phyloP scores from a whole-genome alignment of 108 stramenopile genomes.

The Aurantiochytrium sp. region DNA sequence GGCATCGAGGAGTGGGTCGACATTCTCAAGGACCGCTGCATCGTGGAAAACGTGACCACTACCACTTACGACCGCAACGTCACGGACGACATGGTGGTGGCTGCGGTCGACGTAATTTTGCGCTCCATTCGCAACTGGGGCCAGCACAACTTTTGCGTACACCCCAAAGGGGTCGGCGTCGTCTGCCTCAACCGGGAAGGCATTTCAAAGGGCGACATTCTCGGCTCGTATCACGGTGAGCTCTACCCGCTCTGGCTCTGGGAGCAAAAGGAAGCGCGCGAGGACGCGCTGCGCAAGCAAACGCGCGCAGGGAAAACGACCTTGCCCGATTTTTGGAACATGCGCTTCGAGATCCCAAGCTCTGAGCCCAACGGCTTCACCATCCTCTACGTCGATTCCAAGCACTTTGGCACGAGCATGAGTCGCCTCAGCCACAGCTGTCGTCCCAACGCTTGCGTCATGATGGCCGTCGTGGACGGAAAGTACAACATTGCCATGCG shows the following conservation, averaged over 20 bases:
- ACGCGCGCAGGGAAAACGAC: not conserved
- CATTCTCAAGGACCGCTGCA: slow-evolving; percentile 3
- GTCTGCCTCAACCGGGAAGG: not conserved
- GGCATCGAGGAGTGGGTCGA: not conserved
- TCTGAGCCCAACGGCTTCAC: slow-evolving; percentile 68
- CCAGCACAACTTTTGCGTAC: slow-evolving; percentile 23
- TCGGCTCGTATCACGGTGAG: slow-evolving; percentile 16
- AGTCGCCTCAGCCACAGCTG: slow-evolving; percentile 95
- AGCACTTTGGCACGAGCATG: slow-evolving; percentile 76
- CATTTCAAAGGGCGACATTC: not conserved
- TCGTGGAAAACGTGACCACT: not conserved
- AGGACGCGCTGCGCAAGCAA: slow-evolving; percentile 48
- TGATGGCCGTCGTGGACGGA: slow-evolving; percentile 67
- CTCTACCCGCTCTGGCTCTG: slow-evolving; percentile 40
- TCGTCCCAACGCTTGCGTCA: slow-evolving; percentile 82
- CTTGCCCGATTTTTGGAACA: slow-evolving; percentile 58
- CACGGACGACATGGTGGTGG: not conserved
- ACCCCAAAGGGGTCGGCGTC: slow-evolving; percentile 1
- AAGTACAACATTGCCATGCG: slow-evolving; percentile 77
- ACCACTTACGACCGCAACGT: not conserved
- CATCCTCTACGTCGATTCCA: slow-evolving; percentile 75
- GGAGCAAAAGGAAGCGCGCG: slow-evolving; percentile 72
- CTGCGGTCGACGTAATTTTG: slow-evolving; percentile 8
- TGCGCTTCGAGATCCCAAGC: slow-evolving; percentile 83
- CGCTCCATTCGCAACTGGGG: not conserved